Conservation (phyloP, 129 eudicot species). For the Chrysanthemum seticuspe region DNA sequence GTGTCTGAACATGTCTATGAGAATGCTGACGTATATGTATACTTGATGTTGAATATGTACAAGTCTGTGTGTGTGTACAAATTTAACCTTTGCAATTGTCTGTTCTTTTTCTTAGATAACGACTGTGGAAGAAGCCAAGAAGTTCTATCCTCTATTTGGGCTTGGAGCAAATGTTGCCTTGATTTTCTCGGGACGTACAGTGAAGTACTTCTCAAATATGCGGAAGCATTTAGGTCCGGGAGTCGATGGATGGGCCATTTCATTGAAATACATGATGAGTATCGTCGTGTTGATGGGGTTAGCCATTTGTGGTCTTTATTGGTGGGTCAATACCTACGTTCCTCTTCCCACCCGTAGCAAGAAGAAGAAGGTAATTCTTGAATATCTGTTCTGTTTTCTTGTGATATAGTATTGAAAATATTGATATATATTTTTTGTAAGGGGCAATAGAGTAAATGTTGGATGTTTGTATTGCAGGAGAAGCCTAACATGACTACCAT, state of each 20-base stretch:
- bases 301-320: conserved; percentile 74
- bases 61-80: background rate
- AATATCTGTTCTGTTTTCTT: too few relatives aligned
- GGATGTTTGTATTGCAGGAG: conserved; percentile 50
- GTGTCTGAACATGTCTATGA: too few relatives aligned
- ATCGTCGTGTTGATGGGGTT: conserved; percentile 92
- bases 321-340: conserved; percentile 96
- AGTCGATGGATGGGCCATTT: conserved; percentile 98
- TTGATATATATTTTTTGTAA: too few relatives aligned
- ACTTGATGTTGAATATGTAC: background rate
- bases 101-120: conserved; percentile 61
- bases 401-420: background rate
- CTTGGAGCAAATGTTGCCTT: conserved; percentile 98
- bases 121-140: conserved; percentile 96
- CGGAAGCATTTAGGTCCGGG: conserved; percentile 85
- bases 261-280: conserved; percentile 95
- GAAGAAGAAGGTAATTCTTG: conserved; percentile 84
- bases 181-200: conserved; percentile 96
- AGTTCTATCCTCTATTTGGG: conserved; percentile 90
- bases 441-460: background rate
- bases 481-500: conserved; percentile 94
- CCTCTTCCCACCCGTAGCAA: conserved; percentile 90
- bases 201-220: conserved; percentile 89
- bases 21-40: background rate
- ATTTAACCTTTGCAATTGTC: conserved; percentile 4